Conservation (phyloP, 306 rosid genomes). For the Cicer yamashitae region DNA sequence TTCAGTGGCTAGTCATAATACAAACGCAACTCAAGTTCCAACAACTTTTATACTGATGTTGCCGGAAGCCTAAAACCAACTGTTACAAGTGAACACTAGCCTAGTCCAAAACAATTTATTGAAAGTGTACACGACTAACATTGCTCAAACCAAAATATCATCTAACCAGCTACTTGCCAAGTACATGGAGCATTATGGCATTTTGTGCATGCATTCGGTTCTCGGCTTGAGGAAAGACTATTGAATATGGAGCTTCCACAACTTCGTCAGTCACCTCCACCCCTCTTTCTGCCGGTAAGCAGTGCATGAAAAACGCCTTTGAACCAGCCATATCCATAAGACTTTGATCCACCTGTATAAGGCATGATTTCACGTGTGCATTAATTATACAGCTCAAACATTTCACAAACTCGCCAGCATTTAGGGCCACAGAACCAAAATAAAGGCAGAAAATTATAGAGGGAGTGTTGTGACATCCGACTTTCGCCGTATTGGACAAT, state of each 20-base stretch:
- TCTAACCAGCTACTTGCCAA: conserved; percentile 57
- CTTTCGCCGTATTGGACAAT: background rate
- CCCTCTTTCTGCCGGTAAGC: conserved; percentile 97
- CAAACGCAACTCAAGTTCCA: conserved; percentile 35
- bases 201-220: conserved; percentile 97
- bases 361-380: background rate
- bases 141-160: conserved; percentile 5
- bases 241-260: conserved; percentile 87
- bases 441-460: background rate
- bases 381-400: conserved; percentile 1
- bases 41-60: background rate
- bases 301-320: conserved; percentile 87
- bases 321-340: conserved; percentile 91
- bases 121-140: background rate
- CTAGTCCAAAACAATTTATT: conserved; percentile 21
- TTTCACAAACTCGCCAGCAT: background rate
- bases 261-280: conserved; percentile 92
- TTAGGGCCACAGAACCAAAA: background rate
- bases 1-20: background rate
- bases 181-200: conserved; percentile 90
- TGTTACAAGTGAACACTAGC: conserved; percentile 1
- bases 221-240: conserved; percentile 96
- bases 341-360: conserved; percentile 66
- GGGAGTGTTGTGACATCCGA: background rate
- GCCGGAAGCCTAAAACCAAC: conserved; percentile 22